Evolutionary conservation across 129 eudicot genomes (phyloP).

Genomic region (Flaveria ramosissima): DNA sequence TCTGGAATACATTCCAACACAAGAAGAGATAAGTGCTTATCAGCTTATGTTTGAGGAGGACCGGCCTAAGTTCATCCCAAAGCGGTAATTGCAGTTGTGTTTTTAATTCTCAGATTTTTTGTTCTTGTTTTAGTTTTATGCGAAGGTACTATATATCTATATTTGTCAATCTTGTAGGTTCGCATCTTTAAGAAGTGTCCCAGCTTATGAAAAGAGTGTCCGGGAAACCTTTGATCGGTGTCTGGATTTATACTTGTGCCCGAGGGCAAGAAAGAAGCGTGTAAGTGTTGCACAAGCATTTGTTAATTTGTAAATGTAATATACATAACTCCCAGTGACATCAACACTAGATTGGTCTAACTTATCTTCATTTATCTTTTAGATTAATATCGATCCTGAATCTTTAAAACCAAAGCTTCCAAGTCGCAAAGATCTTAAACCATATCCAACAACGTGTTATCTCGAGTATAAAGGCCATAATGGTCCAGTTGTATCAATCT

Average conservation of each 20-base stretch:
- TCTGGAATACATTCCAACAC: conserved; percentile 83
- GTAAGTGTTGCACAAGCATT: conserved; percentile 43
- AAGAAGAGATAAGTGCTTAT: conserved; percentile 83
- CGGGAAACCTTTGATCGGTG: conserved; percentile 88
- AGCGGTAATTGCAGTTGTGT: conserved; percentile 46
- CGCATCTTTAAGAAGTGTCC: conserved; percentile 83
- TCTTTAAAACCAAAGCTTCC: conserved; percentile 92
- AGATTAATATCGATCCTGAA: conserved; percentile 94
- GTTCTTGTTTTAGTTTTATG: conserved; percentile 12
- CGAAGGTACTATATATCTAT: not conserved
- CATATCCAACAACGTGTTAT: conserved; percentile 85
- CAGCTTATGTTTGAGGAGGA: conserved; percentile 97
- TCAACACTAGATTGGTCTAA: conserved; percentile 7
- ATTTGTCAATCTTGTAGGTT: conserved; percentile 45
- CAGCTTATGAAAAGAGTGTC: conserved; percentile 82
- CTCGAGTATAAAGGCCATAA: conserved; percentile 92
- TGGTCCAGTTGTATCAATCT: conserved; percentile 78
- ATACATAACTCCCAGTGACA: not conserved
- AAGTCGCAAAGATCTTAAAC: conserved; percentile 81
- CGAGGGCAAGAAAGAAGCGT: conserved; percentile 92
- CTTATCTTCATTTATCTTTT: conserved; percentile 23
- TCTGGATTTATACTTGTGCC: conserved; percentile 88
- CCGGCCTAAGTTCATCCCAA: conserved; percentile 90
- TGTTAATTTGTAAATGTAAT: not conserved
- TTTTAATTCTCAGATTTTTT: not conserved